A percentile compares a stretch with the other conserved stretches of the same genome.
These are phyloP conservation scores for Magnaporthales sp. DNA, from an alignment of 2,329 filamentous ascomycete genomes.

Conservation along the genomic window DNA sequence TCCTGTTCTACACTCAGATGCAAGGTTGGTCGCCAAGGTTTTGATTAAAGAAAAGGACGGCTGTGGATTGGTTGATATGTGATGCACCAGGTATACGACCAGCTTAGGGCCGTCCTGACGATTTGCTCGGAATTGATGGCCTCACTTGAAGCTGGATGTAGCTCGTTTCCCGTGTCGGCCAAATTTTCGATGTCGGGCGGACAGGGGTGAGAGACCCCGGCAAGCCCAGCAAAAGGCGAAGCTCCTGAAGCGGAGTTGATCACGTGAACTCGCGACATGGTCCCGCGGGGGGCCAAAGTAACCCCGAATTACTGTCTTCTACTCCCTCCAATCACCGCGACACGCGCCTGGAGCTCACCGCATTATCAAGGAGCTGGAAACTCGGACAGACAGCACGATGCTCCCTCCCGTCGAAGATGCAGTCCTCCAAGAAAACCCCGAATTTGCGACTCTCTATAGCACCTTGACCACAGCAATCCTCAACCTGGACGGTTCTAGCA, in stretches of 20 bases:
- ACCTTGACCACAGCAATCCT: conserved; percentile 45
- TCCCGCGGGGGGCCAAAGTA: neutral
- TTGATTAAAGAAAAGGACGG: neutral
- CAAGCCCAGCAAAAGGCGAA: neutral
- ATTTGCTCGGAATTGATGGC: neutral
- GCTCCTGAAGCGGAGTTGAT: neutral
- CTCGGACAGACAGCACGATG: conserved; percentile 27
- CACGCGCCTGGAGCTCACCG: neutral
- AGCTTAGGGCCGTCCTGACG: neutral
- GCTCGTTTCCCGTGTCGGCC: neutral
- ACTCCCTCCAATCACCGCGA: neutral
- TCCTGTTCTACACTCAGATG: neutral
- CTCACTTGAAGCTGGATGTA: neutral
- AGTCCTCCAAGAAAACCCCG: conserved; percentile 46
- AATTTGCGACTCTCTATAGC: conserved; percentile 50
- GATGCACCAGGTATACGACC: neutral
- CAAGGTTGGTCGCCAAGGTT: neutral
- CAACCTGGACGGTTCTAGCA: conserved; percentile 49
- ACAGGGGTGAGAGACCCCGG: neutral
- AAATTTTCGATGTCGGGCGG: neutral
- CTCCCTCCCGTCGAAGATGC: conserved; percentile 48
- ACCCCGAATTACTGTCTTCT: neutral
- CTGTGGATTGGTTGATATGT: neutral
- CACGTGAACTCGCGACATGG: conserved; percentile 1
- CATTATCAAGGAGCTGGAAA: neutral